Evolutionary conservation across 129 eudicot genomes (phyloP).

Genomic region (Silybum marianum): DNA sequence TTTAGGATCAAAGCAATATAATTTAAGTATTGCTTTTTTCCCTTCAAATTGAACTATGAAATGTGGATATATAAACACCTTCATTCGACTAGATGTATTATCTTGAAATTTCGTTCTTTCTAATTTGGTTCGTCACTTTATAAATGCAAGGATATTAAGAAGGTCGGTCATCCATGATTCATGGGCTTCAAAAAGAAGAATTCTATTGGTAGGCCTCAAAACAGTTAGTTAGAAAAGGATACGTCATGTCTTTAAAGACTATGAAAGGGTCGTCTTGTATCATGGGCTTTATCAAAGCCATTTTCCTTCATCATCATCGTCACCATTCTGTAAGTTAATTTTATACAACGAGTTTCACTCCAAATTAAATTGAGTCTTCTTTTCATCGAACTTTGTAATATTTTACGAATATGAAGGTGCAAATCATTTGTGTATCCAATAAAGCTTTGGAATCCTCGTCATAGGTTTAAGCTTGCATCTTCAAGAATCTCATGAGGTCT

Average conservation of each 20-base stretch:
- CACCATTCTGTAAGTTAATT: neutral
- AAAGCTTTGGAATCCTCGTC: neutral
- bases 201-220: neutral
- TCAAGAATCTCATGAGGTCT: neutral
- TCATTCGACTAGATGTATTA: neutral
- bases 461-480: neutral
- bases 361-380: neutral
- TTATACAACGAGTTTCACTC: neutral
- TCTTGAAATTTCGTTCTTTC: neutral
- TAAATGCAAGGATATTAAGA: neutral
- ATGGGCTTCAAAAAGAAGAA: neutral
- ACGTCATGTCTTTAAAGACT: no score
- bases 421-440: neutral
- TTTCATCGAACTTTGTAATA: neutral
- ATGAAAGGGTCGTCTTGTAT: neutral
- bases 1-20: neutral
- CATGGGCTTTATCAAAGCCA: neutral
- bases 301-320: neutral
- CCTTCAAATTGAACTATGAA: neutral
- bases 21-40: neutral
- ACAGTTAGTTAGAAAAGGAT: neutral
- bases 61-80: neutral
- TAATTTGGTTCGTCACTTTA: neutral
- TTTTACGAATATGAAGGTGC: neutral
- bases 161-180: neutral